These are phyloP conservation scores for Chimonanthus salicifolius DNA, from an alignment of 164 flowering plant species.

Conservation along the genomic window DNA sequence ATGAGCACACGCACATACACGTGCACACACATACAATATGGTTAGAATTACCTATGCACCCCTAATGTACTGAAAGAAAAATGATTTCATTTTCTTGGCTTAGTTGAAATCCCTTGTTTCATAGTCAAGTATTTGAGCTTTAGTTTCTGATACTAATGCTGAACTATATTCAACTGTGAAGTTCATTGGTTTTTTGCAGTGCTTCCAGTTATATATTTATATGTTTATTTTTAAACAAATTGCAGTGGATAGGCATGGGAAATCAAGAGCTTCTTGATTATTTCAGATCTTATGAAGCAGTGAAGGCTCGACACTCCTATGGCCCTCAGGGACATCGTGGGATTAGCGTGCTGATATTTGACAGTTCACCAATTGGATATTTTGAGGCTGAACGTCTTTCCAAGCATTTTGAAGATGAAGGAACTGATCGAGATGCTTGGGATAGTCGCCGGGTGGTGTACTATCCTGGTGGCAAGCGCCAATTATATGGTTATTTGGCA, in stretches of 20 bases:
- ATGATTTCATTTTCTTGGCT: no score
- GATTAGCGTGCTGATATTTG: slow-evolving; percentile 81
- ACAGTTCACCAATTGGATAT: slow-evolving; percentile 65
- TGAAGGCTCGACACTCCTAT: slow-evolving; percentile 77
- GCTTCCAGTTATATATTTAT: neutral
- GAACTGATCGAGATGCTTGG: slow-evolving; percentile 73
- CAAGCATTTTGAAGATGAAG: slow-evolving; percentile 57
- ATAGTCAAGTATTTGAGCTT: no score
- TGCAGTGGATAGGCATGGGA: slow-evolving; percentile 98
- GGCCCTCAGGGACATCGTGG: slow-evolving; percentile 99
- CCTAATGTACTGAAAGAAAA: no score
- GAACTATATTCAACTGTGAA: neutral
- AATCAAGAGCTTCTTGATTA: slow-evolving; percentile 83
- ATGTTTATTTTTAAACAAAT: neutral
- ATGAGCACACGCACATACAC: no score
- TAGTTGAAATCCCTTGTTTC: no score
- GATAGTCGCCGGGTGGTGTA: slow-evolving; percentile 33
- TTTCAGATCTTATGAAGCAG: slow-evolving; percentile 51
- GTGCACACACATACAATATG: no score
- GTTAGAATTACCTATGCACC: no score
- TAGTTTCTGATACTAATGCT: neutral
- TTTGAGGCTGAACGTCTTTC: slow-evolving; percentile 83
- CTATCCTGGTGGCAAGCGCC: slow-evolving; percentile 75
- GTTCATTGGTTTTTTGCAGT: neutral
- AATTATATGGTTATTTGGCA: slow-evolving; percentile 81